These are phyloP conservation scores for Amanita rubescens DNA, from an alignment of 768 basidiomycete genomes.

Conservation along the genomic window DNA sequence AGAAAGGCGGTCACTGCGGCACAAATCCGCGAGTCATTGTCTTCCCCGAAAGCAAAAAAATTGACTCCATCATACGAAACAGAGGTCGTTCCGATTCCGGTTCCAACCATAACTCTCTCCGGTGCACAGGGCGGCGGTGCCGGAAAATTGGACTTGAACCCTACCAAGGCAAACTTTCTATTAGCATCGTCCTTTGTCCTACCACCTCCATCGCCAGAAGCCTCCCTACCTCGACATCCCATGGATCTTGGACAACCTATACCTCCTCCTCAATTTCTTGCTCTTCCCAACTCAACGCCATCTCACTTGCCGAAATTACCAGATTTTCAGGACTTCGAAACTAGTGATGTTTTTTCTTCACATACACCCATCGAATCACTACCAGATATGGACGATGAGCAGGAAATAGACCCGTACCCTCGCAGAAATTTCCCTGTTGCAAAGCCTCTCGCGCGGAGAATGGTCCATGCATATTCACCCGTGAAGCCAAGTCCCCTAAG, in stretches of 20 bases:
- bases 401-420: conserved; percentile 10
- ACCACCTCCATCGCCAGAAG: conserved; percentile 69
- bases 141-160: conserved; percentile 27
- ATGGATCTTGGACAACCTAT: conserved; percentile 6
- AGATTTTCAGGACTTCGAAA: background rate
- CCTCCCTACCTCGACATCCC: conserved; percentile 44
- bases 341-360: background rate
- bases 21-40: conserved; percentile 13
- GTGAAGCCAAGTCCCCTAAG: conserved; percentile 75
- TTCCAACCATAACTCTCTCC: conserved; percentile 20
- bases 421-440: conserved; percentile 57
- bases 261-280: conserved; percentile 5
- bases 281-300: background rate
- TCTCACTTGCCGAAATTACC: background rate
- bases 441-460: conserved; percentile 59
- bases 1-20: conserved; percentile 27
- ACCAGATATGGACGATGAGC: background rate
- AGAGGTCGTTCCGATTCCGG: conserved; percentile 29
- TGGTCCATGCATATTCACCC: conserved; percentile 80
- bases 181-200: conserved; percentile 69
- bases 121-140: background rate
- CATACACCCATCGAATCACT: background rate
- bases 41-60: conserved; percentile 28
- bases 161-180: conserved; percentile 34
- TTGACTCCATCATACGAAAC: conserved; percentile 33